Percentiles rank a stretch among this genome's conserved stretches.
Conservation (phyloP, 1,284 basidiomycete species). For the Rhizopogon parksii region DNA sequence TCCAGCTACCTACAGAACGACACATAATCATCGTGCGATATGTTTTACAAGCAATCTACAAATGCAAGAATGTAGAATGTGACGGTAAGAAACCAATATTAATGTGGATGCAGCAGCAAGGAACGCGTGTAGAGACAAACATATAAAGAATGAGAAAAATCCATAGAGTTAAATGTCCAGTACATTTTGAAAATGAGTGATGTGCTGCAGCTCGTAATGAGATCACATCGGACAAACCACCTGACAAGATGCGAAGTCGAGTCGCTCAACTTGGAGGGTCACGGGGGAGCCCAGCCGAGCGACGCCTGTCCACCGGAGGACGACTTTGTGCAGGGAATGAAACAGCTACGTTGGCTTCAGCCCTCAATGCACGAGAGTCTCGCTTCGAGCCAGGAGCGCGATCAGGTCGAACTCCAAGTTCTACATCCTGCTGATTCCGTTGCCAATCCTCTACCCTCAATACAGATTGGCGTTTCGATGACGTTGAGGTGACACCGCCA, state of each 20-base stretch:
- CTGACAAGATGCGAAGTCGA: neutral
- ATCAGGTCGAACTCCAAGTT: conserved; percentile 27
- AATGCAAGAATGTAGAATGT: conserved; percentile 2
- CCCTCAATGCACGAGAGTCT: conserved; percentile 27
- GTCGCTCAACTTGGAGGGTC: conserved; percentile 26
- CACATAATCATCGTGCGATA: conserved; percentile 6
- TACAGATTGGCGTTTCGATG: conserved; percentile 60
- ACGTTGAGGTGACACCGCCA: conserved; percentile 25
- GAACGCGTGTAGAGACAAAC: neutral
- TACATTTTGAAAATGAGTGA: conserved; percentile 14
- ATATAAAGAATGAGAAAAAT: conserved; percentile 11
- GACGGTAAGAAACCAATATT: conserved; percentile 3
- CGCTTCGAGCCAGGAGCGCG: conserved; percentile 27
- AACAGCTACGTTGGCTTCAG: conserved; percentile 28
- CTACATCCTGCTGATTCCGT: conserved; percentile 53
- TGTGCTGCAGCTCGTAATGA: conserved; percentile 3
- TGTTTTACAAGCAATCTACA: conserved; percentile 16
- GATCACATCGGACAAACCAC: neutral
- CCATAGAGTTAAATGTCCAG: conserved; percentile 19
- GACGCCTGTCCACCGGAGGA: conserved; percentile 24
- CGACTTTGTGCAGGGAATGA: conserved; percentile 40
- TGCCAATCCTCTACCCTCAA: conserved; percentile 82
- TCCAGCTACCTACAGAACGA: conserved; percentile 7
- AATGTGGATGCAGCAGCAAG: neutral
- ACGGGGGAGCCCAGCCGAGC: conserved; percentile 17